Conservation (phyloP, 345 rosid species). For the Eucalyptus cloeziana region DNA sequence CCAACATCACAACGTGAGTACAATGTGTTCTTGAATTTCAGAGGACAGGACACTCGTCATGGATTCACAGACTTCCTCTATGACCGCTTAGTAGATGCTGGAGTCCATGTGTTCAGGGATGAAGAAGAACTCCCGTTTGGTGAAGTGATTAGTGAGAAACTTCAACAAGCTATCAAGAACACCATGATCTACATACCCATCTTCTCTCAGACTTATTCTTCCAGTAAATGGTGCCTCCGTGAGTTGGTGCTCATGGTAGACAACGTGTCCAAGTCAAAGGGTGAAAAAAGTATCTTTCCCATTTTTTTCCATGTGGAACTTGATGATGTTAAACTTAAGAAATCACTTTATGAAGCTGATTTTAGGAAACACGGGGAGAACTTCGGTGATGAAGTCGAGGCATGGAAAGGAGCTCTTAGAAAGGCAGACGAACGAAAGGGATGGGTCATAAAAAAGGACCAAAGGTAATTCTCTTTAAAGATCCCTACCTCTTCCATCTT, state of each 20-base stretch:
- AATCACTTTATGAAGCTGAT: too few relatives aligned
- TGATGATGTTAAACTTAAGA: background rate
- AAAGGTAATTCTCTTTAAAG: background rate
- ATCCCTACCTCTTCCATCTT: background rate
- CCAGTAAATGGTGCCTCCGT: background rate
- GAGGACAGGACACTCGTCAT: background rate
- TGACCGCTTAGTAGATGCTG: rapidly evolving
- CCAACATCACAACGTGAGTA: too few relatives aligned
- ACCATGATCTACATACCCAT: background rate
- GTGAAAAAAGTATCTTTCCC: background rate
- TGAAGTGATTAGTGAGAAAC: background rate
- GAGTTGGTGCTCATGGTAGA: background rate
- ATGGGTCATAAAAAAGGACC: background rate
- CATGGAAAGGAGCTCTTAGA: background rate
- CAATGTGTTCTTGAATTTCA: background rate
- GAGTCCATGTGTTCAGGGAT: background rate
- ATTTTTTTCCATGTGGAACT: background rate
- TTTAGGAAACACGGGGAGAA: background rate
- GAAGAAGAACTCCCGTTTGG: background rate
- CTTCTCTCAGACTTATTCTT: background rate
- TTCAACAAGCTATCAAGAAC: background rate
- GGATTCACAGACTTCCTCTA: background rate
- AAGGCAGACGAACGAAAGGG: background rate
- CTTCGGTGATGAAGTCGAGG: background rate
- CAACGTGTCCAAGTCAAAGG: background rate